Conservation (phyloP, 1,139 yeast species). For the Fermentozyma sake region DNA sequence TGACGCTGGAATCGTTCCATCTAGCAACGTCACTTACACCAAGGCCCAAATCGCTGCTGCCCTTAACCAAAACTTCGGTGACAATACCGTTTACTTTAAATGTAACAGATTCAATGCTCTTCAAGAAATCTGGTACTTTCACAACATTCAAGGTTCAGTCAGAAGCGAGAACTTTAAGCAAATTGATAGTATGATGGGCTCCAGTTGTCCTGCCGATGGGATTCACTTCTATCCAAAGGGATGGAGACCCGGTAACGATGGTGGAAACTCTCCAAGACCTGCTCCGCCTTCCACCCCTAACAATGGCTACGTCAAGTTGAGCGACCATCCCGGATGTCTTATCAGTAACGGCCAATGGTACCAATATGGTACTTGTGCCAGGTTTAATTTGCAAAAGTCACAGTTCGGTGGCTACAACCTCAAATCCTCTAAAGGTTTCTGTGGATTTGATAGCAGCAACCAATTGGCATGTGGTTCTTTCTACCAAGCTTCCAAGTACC, state of each 20-base stretch:
- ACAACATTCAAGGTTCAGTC: constrained; percentile 72
- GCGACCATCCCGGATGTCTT: constrained; percentile 66
- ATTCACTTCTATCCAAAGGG: constrained; percentile 72
- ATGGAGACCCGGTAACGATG: constrained; percentile 16
- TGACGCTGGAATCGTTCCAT: constrained; percentile 68
- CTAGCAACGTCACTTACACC: constrained; percentile 56
- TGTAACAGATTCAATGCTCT: constrained; percentile 68
- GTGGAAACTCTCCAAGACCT: constrained; percentile 20
- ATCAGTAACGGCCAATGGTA: constrained; percentile 87
- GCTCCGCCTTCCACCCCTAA: constrained; percentile 23
- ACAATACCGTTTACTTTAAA: constrained; percentile 60
- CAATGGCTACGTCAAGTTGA: constrained; percentile 45
- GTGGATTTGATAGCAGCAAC: constrained; percentile 47
- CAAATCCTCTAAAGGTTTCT: constrained; percentile 66
- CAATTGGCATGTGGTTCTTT: constrained; percentile 31
- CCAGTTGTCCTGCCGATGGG: constrained; percentile 68
- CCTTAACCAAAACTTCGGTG: constrained; percentile 52
- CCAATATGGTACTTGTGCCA: constrained; percentile 81
- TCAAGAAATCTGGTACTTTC: constrained; percentile 90
- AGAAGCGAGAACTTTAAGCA: constrained; percentile 60
- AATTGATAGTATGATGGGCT: constrained; percentile 50
- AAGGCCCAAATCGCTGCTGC: constrained; percentile 63
- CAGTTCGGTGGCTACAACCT: constrained; percentile 71
- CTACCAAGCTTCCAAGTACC: constrained; percentile 36
- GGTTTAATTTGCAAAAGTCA: constrained; percentile 48